Evolutionary conservation across 139 green algal genomes (phyloP).

Genomic region (Deuterostichococcus epilithicus): DNA sequence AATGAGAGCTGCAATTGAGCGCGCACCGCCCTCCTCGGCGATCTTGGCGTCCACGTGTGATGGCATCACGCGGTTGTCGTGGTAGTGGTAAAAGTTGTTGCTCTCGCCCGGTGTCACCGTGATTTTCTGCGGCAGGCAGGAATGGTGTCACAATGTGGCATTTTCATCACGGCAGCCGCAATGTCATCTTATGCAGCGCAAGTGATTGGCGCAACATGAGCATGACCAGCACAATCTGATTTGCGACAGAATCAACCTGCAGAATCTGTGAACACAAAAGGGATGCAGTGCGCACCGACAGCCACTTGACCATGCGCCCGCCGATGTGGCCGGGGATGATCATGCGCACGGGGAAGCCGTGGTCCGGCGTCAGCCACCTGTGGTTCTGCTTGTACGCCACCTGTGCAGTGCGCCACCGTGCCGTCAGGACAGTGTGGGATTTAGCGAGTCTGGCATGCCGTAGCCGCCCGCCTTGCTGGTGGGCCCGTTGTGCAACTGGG

Average conservation of each 20-base stretch:
- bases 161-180: not conserved
- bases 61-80: constrained; percentile 97
- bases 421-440: no score
- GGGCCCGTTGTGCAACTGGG: no score
- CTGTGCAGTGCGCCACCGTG: no score
- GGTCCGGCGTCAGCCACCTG: constrained; percentile 54
- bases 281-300: not conserved
- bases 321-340: constrained; percentile 72
- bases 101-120: constrained; percentile 67
- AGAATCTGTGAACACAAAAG: not conserved
- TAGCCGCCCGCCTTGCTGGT: no score
- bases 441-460: no score
- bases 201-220: no score
- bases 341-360: constrained; percentile 71
- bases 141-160: not conserved
- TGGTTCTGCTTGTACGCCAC: constrained; percentile 72
- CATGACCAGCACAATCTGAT: not conserved
- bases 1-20: no score
- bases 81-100: constrained; percentile 96
- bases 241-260: not conserved
- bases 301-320: constrained; percentile 51
- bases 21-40: constrained; percentile 77
- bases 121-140: constrained; percentile 68
- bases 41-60: constrained; percentile 84
- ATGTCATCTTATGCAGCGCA: not conserved